A percentile compares a stretch with the other conserved stretches of the same genome.
These are phyloP conservation scores for Strigomonas culicis DNA, from an alignment of 208 protist species.

Conservation along the genomic window DNA sequence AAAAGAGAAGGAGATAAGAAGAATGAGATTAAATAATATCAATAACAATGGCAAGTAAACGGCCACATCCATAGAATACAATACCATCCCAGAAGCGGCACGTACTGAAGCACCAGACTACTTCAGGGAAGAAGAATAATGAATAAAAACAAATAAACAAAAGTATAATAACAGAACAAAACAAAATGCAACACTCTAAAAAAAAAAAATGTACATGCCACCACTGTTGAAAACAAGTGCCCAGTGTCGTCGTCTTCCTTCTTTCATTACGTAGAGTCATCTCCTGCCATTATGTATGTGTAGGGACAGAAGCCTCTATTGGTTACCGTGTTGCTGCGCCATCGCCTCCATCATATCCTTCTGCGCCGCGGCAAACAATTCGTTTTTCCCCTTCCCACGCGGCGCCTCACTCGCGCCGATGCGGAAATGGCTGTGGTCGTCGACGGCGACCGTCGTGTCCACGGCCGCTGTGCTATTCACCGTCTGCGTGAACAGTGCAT, in stretches of 20 bases:
- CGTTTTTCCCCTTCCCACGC: not conserved
- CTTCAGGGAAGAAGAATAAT: not conserved
- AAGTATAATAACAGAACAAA: not conserved
- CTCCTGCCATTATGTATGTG: not conserved
- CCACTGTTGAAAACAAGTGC: too few relatives aligned
- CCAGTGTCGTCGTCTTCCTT: not conserved
- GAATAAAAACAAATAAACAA: slow-evolving; percentile 9
- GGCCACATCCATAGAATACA: not conserved
- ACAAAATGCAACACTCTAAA: not conserved
- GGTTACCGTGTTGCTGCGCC: too few relatives aligned
- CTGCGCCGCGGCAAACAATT: too few relatives aligned
- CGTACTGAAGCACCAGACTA: not conserved
- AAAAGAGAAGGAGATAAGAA: slow-evolving; percentile 14
- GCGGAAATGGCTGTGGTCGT: too few relatives aligned
- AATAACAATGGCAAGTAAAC: too few relatives aligned
- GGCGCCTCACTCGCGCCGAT: too few relatives aligned
- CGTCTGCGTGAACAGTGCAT: not conserved
- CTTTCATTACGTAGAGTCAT: not conserved
- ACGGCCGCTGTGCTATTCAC: not conserved
- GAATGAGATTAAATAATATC: too few relatives aligned
- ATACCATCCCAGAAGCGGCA: too few relatives aligned
- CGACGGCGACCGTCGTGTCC: too few relatives aligned
- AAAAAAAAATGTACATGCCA: not conserved
- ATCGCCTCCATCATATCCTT: too few relatives aligned
- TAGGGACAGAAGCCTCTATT: too few relatives aligned